phyloP scores from a whole-genome alignment of 306 rosid species.

The Astragalus glycyphyllos region DNA sequence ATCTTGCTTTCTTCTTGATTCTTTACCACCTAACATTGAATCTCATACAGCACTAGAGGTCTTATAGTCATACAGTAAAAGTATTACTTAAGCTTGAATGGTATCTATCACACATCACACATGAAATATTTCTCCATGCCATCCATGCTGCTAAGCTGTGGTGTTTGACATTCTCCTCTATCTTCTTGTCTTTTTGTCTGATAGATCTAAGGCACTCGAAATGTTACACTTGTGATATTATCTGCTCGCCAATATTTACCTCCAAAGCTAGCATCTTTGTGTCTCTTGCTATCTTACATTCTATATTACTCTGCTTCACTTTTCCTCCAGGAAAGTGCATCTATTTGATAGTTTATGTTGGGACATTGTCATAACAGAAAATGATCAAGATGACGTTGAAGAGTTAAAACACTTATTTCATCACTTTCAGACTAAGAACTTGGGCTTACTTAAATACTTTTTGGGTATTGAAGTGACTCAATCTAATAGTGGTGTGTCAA shows the following conservation, averaged over 20 bases:
- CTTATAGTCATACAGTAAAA: neutral
- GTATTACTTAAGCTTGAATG: neutral
- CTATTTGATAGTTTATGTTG: no score
- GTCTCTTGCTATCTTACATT: neutral
- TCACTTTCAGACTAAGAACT: no score
- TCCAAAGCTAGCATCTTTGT: neutral
- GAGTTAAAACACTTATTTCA: no score
- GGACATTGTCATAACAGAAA: no score
- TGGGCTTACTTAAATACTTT: no score
- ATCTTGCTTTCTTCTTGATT: neutral
- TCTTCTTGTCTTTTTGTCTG: neutral
- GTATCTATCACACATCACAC: neutral
- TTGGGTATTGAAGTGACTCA: no score
- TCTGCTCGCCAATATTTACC: neutral
- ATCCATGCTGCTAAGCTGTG: neutral
- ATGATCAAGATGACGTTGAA: no score
- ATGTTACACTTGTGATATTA: neutral
- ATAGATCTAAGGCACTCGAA: neutral
- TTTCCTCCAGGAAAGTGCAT: neutral
- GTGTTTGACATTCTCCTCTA: neutral
- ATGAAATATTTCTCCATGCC: neutral
- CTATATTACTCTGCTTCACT: neutral
- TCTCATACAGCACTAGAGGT: neutral
- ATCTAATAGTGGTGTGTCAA: no score
- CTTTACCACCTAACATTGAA: neutral